Base-by-base conservation (phyloP, 805 yeast genomes). In the Schwanniomyces yamadae region DNA sequence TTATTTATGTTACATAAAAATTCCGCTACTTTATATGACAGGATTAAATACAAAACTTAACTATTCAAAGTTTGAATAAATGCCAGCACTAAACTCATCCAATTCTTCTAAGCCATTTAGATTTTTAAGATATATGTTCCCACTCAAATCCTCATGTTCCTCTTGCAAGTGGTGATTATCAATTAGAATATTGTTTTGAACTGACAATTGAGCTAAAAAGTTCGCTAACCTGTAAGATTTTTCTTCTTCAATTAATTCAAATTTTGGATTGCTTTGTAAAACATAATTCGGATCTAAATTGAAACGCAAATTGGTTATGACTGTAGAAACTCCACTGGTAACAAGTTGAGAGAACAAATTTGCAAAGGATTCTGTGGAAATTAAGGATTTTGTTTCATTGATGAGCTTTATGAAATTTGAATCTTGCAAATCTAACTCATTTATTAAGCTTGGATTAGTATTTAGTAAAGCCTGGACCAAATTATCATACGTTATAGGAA, bases 71-170 rank as follows among this genome's bases (percentile, higher is more conserved):
- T 88, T 88, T 13, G 95, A 83, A 58, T 90, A 90, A 6, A 90
- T 90, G 46, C 88, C 74, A 4, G 97, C 97, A 61, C 95, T 82
- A 47, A 90, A 73, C 41, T 88, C 96, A 46, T 86, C 95, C 39
- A 90, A 71, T 44, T 81, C 88, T 12, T 77, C 80, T 21, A 61
- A 48, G 25, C 57, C 61, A 46, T 64, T 65, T 38, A 66, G 43
- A 34, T 42, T 56, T 47, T 63, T 66, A 23, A 68, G 50, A 44
- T 58, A 68, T 11, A 56, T 51, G 41, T 68, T 68, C 9, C 73
- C 74, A 1, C 59, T 38, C 14, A 54, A 40, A 27, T 58, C 57
- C 6, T 38, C 37, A 7, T 35, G 37, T 5, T 44, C 39, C 15
- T 42, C 44, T 8, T 44, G 43, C 16, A 46, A 45, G 35, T 62